These are phyloP conservation scores for Vaccinium macrocarpon DNA, from an alignment of 148 eudicot species.

Conservation along the genomic window DNA sequence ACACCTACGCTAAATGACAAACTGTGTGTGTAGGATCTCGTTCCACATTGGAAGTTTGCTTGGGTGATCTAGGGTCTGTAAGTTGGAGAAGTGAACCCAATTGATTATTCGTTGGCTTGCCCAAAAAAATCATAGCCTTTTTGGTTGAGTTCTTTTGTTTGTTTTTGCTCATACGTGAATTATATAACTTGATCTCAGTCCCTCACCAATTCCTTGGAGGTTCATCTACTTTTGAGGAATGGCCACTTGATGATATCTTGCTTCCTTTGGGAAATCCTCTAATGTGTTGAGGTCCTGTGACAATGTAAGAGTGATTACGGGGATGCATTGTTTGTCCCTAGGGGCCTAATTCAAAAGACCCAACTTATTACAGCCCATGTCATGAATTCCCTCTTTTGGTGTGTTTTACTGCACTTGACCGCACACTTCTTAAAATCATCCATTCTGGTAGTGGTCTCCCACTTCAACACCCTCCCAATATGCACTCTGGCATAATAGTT, in stretches of 20 bases:
- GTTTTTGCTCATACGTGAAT: neutral
- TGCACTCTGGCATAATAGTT: neutral
- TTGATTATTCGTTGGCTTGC: neutral
- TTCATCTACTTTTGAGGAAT: neutral
- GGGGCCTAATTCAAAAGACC: neutral
- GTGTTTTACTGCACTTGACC: neutral
- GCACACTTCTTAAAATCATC: neutral
- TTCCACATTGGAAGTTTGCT: neutral
- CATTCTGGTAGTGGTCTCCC: neutral
- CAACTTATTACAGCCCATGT: neutral
- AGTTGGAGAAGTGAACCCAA: neutral
- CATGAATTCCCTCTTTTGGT: neutral
- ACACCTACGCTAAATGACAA: neutral
- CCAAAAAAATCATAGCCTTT: neutral
- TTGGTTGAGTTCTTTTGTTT: neutral
- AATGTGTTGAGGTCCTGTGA: neutral
- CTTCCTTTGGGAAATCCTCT: neutral
- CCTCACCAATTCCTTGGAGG: neutral
- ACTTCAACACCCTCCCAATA: neutral
- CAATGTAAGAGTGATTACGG: neutral
- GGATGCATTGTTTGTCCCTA: neutral
- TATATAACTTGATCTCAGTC: neutral
- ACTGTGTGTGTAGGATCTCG: neutral
- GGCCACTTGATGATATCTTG: neutral
- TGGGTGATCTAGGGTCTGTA: neutral